These are phyloP conservation scores for Erodium trifolium DNA, from an alignment of 441 rosid species.

Conservation along the genomic window DNA sequence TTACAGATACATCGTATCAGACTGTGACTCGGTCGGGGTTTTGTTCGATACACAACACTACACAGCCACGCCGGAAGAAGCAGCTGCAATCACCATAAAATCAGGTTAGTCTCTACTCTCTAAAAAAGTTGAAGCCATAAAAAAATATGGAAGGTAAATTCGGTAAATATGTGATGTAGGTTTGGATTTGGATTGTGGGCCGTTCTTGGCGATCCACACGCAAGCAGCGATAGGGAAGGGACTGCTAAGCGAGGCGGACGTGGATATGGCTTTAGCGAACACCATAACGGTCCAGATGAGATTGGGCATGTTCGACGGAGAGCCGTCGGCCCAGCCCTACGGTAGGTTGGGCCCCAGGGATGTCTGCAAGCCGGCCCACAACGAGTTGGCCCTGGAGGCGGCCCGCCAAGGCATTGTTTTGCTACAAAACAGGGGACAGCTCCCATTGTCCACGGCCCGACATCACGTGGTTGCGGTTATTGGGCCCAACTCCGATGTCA, in stretches of 20 bases:
- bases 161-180: slow-evolving; percentile 22
- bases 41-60: slow-evolving; percentile 51
- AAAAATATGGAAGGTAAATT: too few species aligned
- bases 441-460: slow-evolving; percentile 40
- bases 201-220: slow-evolving; percentile 69
- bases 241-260: slow-evolving; percentile 16
- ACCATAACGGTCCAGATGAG: slow-evolving; percentile 64
- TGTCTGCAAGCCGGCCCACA: slow-evolving; percentile 48
- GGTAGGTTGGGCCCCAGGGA: slow-evolving; percentile 60
- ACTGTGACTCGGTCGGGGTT: slow-evolving; percentile 67
- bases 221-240: slow-evolving; percentile 36
- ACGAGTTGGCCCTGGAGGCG: slow-evolving; percentile 27
- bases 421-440: slow-evolving; percentile 23
- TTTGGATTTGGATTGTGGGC: slow-evolving; percentile 64
- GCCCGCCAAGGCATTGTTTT: too few species aligned
- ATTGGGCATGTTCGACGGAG: slow-evolving; percentile 43
- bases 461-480: slow-evolving; percentile 52
- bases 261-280: slow-evolving; percentile 52
- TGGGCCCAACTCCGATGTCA: slow-evolving; percentile 66
- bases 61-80: slow-evolving; percentile 51
- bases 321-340: slow-evolving; percentile 42
- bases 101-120: slow-evolving; percentile 34
- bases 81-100: slow-evolving; percentile 57
- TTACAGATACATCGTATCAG: slow-evolving; percentile 58
- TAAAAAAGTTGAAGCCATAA: too few species aligned